Evolutionary conservation across 257 asterid species (phyloP).

Genomic region (Solanum appendiculatum): DNA sequence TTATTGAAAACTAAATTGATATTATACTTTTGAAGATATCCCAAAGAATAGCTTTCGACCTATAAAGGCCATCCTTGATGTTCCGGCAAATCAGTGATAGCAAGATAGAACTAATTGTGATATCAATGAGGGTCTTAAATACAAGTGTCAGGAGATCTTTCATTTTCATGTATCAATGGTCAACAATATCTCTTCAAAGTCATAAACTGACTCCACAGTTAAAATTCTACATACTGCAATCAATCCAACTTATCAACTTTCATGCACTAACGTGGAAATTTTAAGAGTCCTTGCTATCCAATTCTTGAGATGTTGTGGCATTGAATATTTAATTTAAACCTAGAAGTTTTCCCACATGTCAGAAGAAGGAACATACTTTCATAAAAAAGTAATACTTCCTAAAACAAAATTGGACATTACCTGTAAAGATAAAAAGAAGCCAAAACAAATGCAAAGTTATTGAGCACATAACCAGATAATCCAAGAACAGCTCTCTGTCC

Average conservation of each 20-base stretch:
- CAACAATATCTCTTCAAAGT: not conserved
- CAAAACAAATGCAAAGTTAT: constrained; percentile 54
- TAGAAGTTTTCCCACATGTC: not conserved
- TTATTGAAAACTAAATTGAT: not conserved
- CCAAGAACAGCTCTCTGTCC: constrained; percentile 88
- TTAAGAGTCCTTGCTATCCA: not conserved
- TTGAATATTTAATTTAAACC: not conserved
- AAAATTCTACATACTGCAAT: not conserved
- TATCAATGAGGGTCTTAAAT: not conserved
- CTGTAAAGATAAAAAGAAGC: constrained; percentile 61
- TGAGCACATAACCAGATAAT: constrained; percentile 73
- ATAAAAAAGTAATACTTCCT: not conserved
- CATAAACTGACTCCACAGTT: not conserved
- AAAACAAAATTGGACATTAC: constrained; percentile 22
- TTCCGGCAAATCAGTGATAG: not conserved
- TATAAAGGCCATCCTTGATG: not conserved
- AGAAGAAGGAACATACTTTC: not conserved
- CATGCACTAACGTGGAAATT: not conserved
- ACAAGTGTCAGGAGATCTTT: not conserved
- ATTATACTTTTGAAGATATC: not conserved
- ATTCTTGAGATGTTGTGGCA: not conserved
- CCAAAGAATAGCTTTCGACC: not conserved
- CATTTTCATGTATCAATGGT: not conserved
- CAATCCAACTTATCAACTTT: not conserved
- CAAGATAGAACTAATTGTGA: not conserved